Evolutionary conservation across 2,329 filamentous ascomycete species (phyloP).

Genomic region (Botryotinia narcissicola): DNA sequence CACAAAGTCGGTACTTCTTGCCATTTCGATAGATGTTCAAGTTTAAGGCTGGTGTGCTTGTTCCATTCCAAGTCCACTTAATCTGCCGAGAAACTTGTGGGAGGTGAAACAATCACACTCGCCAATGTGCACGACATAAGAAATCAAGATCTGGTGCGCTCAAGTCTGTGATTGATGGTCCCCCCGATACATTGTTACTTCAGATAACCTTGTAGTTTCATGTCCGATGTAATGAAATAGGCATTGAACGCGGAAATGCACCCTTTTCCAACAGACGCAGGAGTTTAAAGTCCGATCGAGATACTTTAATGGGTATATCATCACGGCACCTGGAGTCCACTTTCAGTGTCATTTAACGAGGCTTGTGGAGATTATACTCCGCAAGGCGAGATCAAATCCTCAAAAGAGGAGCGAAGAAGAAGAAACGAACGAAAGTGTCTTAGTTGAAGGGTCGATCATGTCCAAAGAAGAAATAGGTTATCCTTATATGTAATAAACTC

Average conservation of each 20-base stretch:
- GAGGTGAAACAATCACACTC: background rate
- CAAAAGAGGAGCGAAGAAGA: background rate
- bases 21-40: background rate
- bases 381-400: background rate
- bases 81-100: background rate
- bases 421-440: background rate
- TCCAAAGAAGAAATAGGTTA: background rate
- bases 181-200: background rate
- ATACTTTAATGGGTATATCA: background rate
- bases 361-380: background rate
- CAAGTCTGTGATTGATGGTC: background rate
- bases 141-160: background rate
- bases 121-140: background rate
- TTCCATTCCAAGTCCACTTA: background rate
- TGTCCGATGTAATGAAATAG: background rate
- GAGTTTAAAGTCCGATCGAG: background rate
- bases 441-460: conserved; percentile 12
- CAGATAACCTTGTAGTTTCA: background rate
- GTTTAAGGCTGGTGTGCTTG: background rate
- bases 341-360: background rate
- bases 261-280: background rate
- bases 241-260: background rate
- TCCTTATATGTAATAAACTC: background rate
- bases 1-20: background rate
- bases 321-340: background rate